These are phyloP conservation scores for Musa acuminata DNA, from an alignment of 176 grass and related monocot genomes.

Conservation along the genomic window DNA sequence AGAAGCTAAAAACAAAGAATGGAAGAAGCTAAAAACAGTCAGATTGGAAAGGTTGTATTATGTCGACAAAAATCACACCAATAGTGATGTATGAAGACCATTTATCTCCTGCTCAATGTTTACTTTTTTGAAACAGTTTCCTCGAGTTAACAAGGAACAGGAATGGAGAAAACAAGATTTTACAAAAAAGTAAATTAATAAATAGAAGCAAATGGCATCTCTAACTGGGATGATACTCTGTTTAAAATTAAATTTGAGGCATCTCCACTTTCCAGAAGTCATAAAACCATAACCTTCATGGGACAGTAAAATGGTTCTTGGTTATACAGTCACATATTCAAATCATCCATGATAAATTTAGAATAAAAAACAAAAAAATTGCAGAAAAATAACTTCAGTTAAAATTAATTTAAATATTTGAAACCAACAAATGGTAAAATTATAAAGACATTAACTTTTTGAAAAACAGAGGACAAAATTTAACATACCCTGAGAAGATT, in stretches of 20 bases:
- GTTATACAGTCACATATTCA: background rate
- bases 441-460: constrained; percentile 14
- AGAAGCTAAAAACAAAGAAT: too few species aligned
- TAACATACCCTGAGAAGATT: constrained; percentile 77
- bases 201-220: background rate
- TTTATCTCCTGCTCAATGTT: too few species aligned
- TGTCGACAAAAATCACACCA: too few species aligned
- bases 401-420: background rate
- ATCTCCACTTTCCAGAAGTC: background rate
- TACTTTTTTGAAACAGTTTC: too few species aligned
- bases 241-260: background rate
- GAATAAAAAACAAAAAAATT: background rate
- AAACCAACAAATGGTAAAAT: background rate
- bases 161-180: background rate
- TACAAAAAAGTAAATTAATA: background rate
- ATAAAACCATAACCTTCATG: background rate
- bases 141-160: too few species aligned
- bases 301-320: background rate
- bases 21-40: too few species aligned
- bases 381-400: background rate
- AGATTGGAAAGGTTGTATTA: too few species aligned
- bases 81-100: too few species aligned
- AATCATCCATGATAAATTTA: background rate
- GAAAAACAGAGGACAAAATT: constrained; percentile 3
- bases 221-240: background rate